Conservation (phyloP, 106 monocot species). For the Dioscorea alata region DNA sequence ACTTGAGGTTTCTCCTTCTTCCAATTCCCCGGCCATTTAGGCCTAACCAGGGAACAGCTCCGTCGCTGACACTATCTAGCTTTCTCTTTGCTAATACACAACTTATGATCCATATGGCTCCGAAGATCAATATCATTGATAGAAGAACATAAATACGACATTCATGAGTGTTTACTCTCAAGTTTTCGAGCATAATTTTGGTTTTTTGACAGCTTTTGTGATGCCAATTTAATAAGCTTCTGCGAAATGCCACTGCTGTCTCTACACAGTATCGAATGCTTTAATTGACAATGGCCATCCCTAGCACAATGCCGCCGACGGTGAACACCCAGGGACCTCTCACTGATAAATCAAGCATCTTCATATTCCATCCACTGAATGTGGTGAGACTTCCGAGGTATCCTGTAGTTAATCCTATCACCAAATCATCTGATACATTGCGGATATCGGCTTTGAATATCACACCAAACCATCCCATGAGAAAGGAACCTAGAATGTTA, state of each 20-base stretch:
- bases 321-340: constrained; percentile 64
- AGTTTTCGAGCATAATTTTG: constrained; percentile 2
- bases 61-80: constrained; percentile 14
- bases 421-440: constrained; percentile 66
- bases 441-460: constrained; percentile 79
- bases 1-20: constrained; percentile 36
- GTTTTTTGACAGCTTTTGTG: constrained; percentile 4
- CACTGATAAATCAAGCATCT: constrained; percentile 72
- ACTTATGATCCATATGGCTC: constrained; percentile 47
- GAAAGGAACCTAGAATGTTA: constrained; percentile 80
- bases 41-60: constrained; percentile 70
- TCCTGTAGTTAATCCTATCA: constrained; percentile 77
- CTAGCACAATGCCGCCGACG: constrained; percentile 59
- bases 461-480: constrained; percentile 94
- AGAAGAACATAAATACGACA: constrained; percentile 24
- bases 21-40: constrained; percentile 82
- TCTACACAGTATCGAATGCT: constrained; percentile 50
- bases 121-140: constrained; percentile 27
- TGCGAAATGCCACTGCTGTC: constrained; percentile 39
- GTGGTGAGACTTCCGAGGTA: constrained; percentile 94
- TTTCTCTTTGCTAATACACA: constrained; percentile 21
- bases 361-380: constrained; percentile 98
- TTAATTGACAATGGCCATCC: constrained; percentile 65
- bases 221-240: constrained; percentile 9
- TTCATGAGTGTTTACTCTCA: constrained; percentile 33